Conservation (phyloP, 1,139 yeast species). For the Suhomyces anneliseae region DNA sequence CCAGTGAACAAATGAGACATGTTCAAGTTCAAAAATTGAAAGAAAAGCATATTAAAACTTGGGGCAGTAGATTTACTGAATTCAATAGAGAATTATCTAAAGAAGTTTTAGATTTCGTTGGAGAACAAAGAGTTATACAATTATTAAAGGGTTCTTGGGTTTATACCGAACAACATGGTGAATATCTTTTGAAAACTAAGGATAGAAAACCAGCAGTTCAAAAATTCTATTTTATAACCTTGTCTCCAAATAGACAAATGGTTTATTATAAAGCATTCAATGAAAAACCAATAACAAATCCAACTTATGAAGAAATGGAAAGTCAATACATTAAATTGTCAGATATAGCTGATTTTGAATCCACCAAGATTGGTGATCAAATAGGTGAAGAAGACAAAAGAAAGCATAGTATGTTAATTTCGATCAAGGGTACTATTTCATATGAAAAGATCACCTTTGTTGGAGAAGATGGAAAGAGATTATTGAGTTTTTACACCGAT, state of each 20-base stretch:
- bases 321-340: slow-evolving; percentile 29
- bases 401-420: slow-evolving; percentile 42
- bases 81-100: slow-evolving; percentile 53
- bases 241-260: slow-evolving; percentile 71
- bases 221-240: slow-evolving; percentile 55
- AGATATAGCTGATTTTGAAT: slow-evolving; percentile 43
- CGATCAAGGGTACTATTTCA: slow-evolving; percentile 53
- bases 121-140: slow-evolving; percentile 72
- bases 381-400: slow-evolving; percentile 41
- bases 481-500: slow-evolving; percentile 66
- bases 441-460: slow-evolving; percentile 55
- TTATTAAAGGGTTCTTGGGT: slow-evolving; percentile 84
- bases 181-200: slow-evolving; percentile 31
- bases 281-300: slow-evolving; percentile 47
- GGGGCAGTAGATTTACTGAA: slow-evolving; percentile 41
- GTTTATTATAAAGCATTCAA: slow-evolving; percentile 62
- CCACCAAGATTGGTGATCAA: slow-evolving; percentile 44
- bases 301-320: slow-evolving; percentile 59
- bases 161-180: slow-evolving; percentile 63
- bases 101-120: slow-evolving; percentile 74
- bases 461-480: slow-evolving; percentile 39
- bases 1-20: slow-evolving; percentile 54
- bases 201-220: slow-evolving; percentile 23
- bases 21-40: slow-evolving; percentile 53
- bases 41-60: slow-evolving; percentile 25